These are phyloP conservation scores for Ceratocystis destructans DNA, from an alignment of 2,329 filamentous ascomycete genomes.

Conservation along the genomic window DNA sequence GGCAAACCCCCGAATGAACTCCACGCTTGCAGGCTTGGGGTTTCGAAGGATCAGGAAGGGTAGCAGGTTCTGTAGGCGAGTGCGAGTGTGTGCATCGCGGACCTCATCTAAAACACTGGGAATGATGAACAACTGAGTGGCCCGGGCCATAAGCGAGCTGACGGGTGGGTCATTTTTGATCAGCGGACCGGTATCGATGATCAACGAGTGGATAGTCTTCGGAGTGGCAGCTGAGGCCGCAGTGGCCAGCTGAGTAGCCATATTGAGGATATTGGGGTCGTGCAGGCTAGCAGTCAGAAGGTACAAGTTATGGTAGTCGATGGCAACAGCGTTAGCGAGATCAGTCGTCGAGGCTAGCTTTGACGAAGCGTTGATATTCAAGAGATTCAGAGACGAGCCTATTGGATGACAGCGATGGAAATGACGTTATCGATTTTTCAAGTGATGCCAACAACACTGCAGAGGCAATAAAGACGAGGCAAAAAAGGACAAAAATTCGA, in stretches of 20 bases:
- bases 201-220: conserved; percentile 67
- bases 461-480: neutral
- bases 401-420: neutral
- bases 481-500: neutral
- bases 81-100: conserved; percentile 66
- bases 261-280: neutral
- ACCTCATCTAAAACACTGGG: conserved; percentile 81
- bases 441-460: neutral
- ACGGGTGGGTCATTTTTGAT: conserved; percentile 85
- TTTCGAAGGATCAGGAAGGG: conserved; percentile 71
- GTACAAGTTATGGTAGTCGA: too few relatives aligned
- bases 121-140: conserved; percentile 67
- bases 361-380: neutral
- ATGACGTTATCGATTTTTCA: neutral
- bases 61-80: conserved; percentile 70
- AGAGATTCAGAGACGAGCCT: neutral
- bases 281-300: neutral
- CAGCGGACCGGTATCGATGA: conserved; percentile 83
- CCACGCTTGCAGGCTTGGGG: conserved; percentile 63
- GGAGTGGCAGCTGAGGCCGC: conserved; percentile 18
- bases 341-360: too few relatives aligned
- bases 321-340: too few relatives aligned
- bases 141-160: conserved; percentile 64
- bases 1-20: conserved; percentile 71
- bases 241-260: conserved; percentile 6